phyloP scores from a whole-genome alignment of 495 filamentous ascomycete genomes.

The Xylaria bambusicola region DNA sequence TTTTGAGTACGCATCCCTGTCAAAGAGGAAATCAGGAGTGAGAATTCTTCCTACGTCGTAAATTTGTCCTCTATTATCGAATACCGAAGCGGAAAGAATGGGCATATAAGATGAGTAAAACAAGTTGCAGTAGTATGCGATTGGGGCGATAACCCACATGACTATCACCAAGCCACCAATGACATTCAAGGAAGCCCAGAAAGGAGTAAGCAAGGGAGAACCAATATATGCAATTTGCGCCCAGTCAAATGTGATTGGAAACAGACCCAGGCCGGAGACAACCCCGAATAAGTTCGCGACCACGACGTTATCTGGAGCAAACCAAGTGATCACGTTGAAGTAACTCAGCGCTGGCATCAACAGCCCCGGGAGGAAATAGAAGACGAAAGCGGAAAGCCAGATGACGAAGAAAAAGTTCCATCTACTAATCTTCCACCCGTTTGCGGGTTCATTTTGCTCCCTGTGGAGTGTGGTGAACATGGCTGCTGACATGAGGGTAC shows the following conservation, averaged over 20 bases:
- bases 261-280: constrained; percentile 80
- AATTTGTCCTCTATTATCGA: constrained; percentile 74
- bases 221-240: constrained; percentile 89
- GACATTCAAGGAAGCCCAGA: constrained; percentile 90
- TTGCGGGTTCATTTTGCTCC: constrained; percentile 73
- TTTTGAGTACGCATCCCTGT: constrained; percentile 66
- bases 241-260: constrained; percentile 92
- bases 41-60: constrained; percentile 78
- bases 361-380: constrained; percentile 87
- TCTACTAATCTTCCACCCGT: constrained; percentile 81
- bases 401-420: constrained; percentile 81
- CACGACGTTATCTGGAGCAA: constrained; percentile 74
- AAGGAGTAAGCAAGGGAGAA: constrained; percentile 82
- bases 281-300: constrained; percentile 84
- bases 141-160: constrained; percentile 86
- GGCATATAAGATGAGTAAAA: constrained; percentile 81
- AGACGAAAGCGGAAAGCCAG: constrained; percentile 64
- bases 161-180: constrained; percentile 80
- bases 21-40: constrained; percentile 70
- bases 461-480: constrained; percentile 87
- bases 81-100: constrained; percentile 72
- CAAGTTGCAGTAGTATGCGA: constrained; percentile 77
- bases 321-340: constrained; percentile 91
- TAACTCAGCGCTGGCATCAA: constrained; percentile 85
- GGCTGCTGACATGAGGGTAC: constrained; percentile 81